phyloP scores from a whole-genome alignment of 2,329 filamentous ascomycete genomes.

The Plenodomus biglobosus region DNA sequence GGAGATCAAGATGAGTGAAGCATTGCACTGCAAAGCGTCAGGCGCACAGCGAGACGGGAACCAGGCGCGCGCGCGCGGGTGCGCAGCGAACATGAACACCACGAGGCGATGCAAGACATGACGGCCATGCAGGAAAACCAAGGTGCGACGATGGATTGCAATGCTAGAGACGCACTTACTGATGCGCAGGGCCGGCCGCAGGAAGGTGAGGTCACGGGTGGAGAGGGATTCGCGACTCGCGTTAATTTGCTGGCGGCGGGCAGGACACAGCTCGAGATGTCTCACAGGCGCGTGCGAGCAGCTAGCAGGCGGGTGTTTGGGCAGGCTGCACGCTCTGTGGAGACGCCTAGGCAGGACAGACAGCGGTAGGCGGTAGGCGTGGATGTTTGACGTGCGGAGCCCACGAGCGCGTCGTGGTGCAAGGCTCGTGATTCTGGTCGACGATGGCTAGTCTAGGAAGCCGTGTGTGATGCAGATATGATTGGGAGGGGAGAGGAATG shows the following conservation, averaged over 20 bases:
- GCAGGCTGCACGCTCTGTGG: constrained; percentile 17
- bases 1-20: constrained; percentile 12
- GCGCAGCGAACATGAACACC: background rate
- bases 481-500: background rate
- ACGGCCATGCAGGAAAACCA: constrained; percentile 2
- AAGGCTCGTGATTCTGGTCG: constrained; percentile 26
- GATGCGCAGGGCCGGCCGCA: constrained; percentile 39
- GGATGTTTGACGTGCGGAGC: constrained; percentile 15
- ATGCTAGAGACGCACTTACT: constrained; percentile 32
- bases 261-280: constrained; percentile 20
- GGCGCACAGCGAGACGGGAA: background rate
- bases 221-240: constrained; percentile 22
- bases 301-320: constrained; percentile 9
- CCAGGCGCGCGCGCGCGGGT: background rate
- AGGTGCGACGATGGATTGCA: constrained; percentile 10
- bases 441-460: constrained; percentile 19
- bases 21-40: constrained; percentile 2
- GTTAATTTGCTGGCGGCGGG: constrained; percentile 23
- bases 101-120: constrained; percentile 1
- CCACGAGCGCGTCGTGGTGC: constrained; percentile 30
- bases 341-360: constrained; percentile 18
- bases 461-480: background rate
- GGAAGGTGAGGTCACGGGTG: constrained; percentile 38
- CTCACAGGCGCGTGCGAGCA: constrained; percentile 18
- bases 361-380: constrained; percentile 12